phyloP scores from a whole-genome alignment of 805 yeast species.

The Komagataella ulmi region DNA sequence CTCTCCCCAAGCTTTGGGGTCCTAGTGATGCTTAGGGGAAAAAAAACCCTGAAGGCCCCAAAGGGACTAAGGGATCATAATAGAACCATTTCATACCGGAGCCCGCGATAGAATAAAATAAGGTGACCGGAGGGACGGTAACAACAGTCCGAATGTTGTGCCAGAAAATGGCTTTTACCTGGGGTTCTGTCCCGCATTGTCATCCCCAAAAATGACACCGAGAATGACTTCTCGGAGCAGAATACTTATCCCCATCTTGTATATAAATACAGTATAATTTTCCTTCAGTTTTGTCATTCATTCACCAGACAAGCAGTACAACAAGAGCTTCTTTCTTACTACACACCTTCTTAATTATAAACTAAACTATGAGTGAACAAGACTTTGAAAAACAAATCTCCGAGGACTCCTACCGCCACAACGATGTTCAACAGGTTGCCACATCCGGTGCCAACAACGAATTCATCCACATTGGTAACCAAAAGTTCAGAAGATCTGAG shows the following conservation, averaged over 20 bases:
- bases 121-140: not conserved
- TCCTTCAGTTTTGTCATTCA: not conserved
- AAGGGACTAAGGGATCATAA: not conserved
- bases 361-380: not conserved
- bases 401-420: not conserved
- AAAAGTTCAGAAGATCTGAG: conserved; percentile 50
- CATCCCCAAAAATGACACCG: not conserved
- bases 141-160: not conserved
- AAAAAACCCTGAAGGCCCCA: no score
- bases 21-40: no score
- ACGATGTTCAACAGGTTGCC: not conserved
- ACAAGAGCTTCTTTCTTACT: not conserved
- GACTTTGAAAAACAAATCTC: not conserved
- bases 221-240: not conserved
- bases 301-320: not conserved
- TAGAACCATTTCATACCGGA: not conserved
- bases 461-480: conserved; percentile 58
- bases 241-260: not conserved
- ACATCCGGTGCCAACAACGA: conserved; percentile 30
- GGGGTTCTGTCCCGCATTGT: not conserved
- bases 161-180: not conserved
- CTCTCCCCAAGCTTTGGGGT: no score
- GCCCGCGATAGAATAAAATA: not conserved
- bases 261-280: not conserved
- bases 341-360: not conserved